phyloP scores from a whole-genome alignment of 139 green algal genomes.

The Chlamydomonas sphaeroides region DNA sequence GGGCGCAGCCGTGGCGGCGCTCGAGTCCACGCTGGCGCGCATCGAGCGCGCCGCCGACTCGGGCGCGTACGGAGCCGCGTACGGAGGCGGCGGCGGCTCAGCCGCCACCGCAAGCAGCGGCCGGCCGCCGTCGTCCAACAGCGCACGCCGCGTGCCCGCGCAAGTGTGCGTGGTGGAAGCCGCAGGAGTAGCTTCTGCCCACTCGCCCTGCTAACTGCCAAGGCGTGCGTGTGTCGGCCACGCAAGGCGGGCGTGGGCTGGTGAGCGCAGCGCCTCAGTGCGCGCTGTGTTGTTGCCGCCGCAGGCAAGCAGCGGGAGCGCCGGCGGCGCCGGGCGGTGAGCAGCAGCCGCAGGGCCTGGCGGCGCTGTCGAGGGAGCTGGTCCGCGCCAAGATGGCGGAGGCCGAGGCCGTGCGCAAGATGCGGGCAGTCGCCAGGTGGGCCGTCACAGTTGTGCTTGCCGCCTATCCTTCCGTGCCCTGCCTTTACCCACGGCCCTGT shows the following conservation, averaged over 20 bases:
- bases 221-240: too few relatives aligned
- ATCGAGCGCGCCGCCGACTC: constrained; percentile 57
- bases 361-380: constrained; percentile 64
- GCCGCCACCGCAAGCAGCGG: not conserved
- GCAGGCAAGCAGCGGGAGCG: too few relatives aligned
- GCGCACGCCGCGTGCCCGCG: constrained; percentile 2
- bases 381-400: constrained; percentile 70
- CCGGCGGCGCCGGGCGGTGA: not conserved
- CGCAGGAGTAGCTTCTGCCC: too few relatives aligned
- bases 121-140: not conserved
- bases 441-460: too few relatives aligned
- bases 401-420: constrained; percentile 66
- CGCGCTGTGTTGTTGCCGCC: too few relatives aligned
- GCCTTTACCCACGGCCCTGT: too few relatives aligned
- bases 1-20: constrained; percentile 49
- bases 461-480: too few relatives aligned
- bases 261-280: too few relatives aligned
- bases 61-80: not conserved
- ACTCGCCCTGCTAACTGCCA: too few relatives aligned
- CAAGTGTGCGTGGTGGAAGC: not conserved
- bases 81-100: not conserved
- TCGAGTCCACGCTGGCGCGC: constrained; percentile 62
- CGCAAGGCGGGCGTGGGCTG: too few relatives aligned
- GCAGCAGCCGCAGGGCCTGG: constrained; percentile 17
- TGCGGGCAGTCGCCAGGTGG: constrained; percentile 52